These are phyloP conservation scores for Ogataea hybrid DNA, from an alignment of 1,139 yeast genomes.

Conservation along the genomic window DNA sequence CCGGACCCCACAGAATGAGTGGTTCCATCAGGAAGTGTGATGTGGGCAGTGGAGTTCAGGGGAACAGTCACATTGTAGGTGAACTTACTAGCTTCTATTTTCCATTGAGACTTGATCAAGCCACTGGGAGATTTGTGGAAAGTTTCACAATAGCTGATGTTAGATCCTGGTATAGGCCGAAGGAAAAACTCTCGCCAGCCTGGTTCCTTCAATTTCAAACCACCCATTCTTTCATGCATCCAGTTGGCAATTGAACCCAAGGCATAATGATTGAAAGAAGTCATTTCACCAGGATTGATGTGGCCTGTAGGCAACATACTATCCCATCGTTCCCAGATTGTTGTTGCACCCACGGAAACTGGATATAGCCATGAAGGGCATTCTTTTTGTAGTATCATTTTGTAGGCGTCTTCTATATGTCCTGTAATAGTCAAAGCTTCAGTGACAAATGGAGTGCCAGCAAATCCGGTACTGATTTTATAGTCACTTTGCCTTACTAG, in stretches of 20 bases:
- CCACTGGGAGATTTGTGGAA: slow-evolving; percentile 11
- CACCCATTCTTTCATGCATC: slow-evolving; percentile 24
- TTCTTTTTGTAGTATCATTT: slow-evolving; percentile 22
- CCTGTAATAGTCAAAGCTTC: slow-evolving; percentile 24
- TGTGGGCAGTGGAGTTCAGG: slow-evolving; percentile 5
- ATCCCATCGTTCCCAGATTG: slow-evolving; percentile 30
- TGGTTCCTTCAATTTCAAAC: slow-evolving; percentile 16
- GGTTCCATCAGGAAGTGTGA: slow-evolving; percentile 11
- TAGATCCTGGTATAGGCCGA: slow-evolving; percentile 11
- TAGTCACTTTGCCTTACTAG: slow-evolving; percentile 16
- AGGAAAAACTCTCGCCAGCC: slow-evolving; percentile 20
- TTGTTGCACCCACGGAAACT: slow-evolving; percentile 30
- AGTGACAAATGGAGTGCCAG: slow-evolving; percentile 28
- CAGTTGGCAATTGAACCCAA: slow-evolving; percentile 27
- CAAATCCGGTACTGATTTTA: slow-evolving; percentile 28
- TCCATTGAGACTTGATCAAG: slow-evolving; percentile 9
- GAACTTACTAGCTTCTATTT: slow-evolving; percentile 5
- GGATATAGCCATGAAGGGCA: slow-evolving; percentile 30
- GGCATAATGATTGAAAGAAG: slow-evolving; percentile 31
- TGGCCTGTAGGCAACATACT: slow-evolving; percentile 28
- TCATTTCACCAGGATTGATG: slow-evolving; percentile 30
- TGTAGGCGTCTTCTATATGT: slow-evolving; percentile 25
- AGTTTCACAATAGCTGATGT: slow-evolving; percentile 7
- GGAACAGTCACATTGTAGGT: slow-evolving; percentile 10
- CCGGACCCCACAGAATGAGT: slow-evolving; percentile 11